phyloP scores from a whole-genome alignment of 768 basidiomycete species.

The Coprinopsis cinerea region DNA sequence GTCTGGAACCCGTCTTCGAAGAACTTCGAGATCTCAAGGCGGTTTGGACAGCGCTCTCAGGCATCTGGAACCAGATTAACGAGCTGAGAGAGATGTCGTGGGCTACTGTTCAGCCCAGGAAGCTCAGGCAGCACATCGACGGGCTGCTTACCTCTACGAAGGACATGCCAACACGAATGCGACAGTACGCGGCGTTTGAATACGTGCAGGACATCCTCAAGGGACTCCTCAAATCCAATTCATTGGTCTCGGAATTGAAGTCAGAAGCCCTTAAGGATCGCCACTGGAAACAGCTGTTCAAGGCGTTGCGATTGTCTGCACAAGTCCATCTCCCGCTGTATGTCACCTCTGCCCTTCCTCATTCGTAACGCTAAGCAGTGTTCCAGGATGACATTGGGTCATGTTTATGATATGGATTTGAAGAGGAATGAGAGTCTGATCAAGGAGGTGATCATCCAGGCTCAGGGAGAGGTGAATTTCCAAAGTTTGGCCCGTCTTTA shows the following conservation, averaged over 20 bases:
- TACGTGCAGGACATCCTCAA: slow-evolving; percentile 91
- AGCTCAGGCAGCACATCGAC: slow-evolving; percentile 90
- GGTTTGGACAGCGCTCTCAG: slow-evolving; percentile 97
- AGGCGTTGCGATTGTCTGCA: slow-evolving; percentile 67
- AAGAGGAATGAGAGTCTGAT: slow-evolving; percentile 88
- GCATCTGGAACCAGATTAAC: slow-evolving; percentile 90
- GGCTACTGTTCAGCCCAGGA: slow-evolving; percentile 91
- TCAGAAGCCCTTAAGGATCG: slow-evolving; percentile 96
- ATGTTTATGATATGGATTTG: slow-evolving; percentile 95
- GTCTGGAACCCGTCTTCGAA: slow-evolving; percentile 90
- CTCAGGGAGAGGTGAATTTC: slow-evolving; percentile 82
- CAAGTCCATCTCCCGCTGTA: slow-evolving; percentile 75
- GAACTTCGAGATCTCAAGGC: slow-evolving; percentile 95
- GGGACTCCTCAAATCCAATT: slow-evolving; percentile 82
- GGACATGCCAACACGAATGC: slow-evolving; percentile 98
- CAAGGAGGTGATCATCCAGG: slow-evolving; percentile 94
- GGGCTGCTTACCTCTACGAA: slow-evolving; percentile 88
- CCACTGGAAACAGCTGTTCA: slow-evolving; percentile 98
- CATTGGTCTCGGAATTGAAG: slow-evolving; percentile 88
- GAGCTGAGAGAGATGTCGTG: slow-evolving; percentile 86
- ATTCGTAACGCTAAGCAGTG: slow-evolving; percentile 8
- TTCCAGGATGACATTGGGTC: slow-evolving; percentile 84
- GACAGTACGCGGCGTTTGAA: slow-evolving; percentile 98
- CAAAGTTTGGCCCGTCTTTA: neutral
- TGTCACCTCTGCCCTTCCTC: slow-evolving; percentile 17